Evolutionary conservation across 75 land plant genomes (phyloP).

Genomic region (Pinus taeda): DNA sequence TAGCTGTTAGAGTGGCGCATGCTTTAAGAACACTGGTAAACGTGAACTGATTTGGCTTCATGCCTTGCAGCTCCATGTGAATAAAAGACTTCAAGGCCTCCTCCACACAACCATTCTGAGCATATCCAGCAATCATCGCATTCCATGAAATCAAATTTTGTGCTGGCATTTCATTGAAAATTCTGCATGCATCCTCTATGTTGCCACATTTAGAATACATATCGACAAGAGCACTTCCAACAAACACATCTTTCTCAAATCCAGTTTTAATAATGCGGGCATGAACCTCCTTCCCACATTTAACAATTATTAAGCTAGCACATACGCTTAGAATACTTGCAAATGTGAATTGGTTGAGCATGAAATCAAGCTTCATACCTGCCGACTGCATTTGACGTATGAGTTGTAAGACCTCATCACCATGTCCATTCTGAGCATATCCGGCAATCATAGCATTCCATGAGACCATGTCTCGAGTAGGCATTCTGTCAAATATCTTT

Average conservation of each 20-base stretch:
- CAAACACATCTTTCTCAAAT: conserved; percentile 43
- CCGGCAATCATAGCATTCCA: conserved; percentile 47
- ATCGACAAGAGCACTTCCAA: conserved; percentile 58
- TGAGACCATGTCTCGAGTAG: conserved; percentile 14
- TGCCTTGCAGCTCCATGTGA: conserved; percentile 32
- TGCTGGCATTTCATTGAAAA: conserved; percentile 34
- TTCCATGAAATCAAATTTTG: conserved; percentile 51
- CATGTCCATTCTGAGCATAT: conserved; percentile 27
- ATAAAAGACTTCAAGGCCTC: conserved; percentile 49
- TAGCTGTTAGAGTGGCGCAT: conserved; percentile 29
- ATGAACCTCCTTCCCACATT: conserved; percentile 54
- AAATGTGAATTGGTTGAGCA: conserved; percentile 34
- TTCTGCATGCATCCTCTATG: conserved; percentile 40
- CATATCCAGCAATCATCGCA: conserved; percentile 78
- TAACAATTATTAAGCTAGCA: conserved; percentile 34
- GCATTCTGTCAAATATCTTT: conserved; percentile 31
- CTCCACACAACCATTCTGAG: conserved; percentile 28
- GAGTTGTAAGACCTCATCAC: conserved; percentile 17
- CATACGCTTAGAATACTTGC: conserved; percentile 60
- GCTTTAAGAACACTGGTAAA: conserved; percentile 62
- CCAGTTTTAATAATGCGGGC: conserved; percentile 46
- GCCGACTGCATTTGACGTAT: conserved; percentile 7
- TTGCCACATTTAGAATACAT: conserved; percentile 67
- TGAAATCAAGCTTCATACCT: not conserved
- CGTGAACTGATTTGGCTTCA: conserved; percentile 47